Evolutionary conservation across 2,329 filamentous ascomycete genomes (phyloP), one percentile per base, ranked within the genome.

Genomic region (Fusarium odoratissimum): DNA sequence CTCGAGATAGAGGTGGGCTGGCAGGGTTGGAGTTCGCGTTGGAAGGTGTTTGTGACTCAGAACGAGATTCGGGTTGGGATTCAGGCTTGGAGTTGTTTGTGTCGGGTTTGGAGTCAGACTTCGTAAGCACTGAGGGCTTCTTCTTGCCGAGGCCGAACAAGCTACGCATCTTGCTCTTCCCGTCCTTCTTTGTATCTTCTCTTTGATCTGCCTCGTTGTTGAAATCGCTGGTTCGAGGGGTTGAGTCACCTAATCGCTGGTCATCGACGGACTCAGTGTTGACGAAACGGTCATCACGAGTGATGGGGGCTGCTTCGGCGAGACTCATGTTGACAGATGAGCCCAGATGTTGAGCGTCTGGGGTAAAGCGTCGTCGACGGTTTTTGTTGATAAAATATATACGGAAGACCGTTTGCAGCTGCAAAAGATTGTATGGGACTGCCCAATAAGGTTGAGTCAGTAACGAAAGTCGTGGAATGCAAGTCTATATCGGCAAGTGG

Each of bases 141-240:
- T 91, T 91, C 83, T 89, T 91, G 58, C 88, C 88, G 71, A 91
- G 86, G 9, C 87, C 85, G 78, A 91, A 91, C 45, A 91, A 82
- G 70, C 86, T 85, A 71, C 88, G 84, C 81, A 88, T 90, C 79
- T 88, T 87, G 55, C 85, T 87, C 58, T 76, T 75, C n/a, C 68
- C 66, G 23, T 78, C 75, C 55, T 72, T 77, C 45, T 74, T 75
- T 19, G 64, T 31, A 30, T 73, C 75, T 28, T 60, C 73, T 5
- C 54, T 51, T 13, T 67, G 67, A 37, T 62, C 69, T 28, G 60
- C 44, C 17, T 77, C 66, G 46, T 44, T 91, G 63, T 88, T 88
- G 67, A 91, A 87, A 8, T 78, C 76, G 54, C 70, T 65, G 49
- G 79, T 74, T 45, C 79, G 76, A 25, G 81, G 80, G 3, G 82